Base-by-base conservation (phyloP, 495 filamentous ascomycete species). In the Penicillium subrubescens region DNA sequence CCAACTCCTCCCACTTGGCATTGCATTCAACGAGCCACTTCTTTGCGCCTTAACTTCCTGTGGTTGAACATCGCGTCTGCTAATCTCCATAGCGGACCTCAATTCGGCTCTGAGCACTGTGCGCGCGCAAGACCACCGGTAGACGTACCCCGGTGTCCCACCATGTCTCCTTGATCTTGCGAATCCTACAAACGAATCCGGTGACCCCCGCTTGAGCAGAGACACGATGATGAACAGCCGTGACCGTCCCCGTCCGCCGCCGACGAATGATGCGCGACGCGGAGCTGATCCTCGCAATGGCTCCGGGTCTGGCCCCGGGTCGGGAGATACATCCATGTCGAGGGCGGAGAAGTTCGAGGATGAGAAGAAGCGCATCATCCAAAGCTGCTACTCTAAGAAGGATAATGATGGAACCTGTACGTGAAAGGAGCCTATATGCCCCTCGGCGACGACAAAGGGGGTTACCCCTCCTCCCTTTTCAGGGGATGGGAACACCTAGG, bases 301-400 rank as follows among this genome's bases (percentile, higher is more conserved):
- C 59, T 59, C 77, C 8, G 31, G 31, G 31, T 33, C 31, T 33
- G 73, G 69, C 35, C 75, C 79, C 34, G 67, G 64, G 48, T 58
- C 56, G 8, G 56, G 53, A 15, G 53, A 56, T 29, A 39, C 29
- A 5, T 35, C 71, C 37, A 78, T 85, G 79, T 90, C 82, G 59
- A 88, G 92, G 75, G 94, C 94, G 10, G 92, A 97, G 79, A 85
- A 86, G 67, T 99, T 97, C 74, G 94, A 99, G 76, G 93, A 98
- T 68, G 95, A 98, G 81, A 97, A 97, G 85, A 85, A 82, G 75
- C 85, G 95, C 66, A 97, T 99, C 59, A 91, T 94, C 37, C 88
- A 92, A 63, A 97, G 91, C 71, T 97, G 92, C 77, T 99, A 97
- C 77, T 83, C 83, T 60, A 97, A 93, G 82, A 89, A 87, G 70